phyloP scores from a whole-genome alignment of 371 early-diverging fungal genomes.

The Haplosporangium sp. region DNA sequence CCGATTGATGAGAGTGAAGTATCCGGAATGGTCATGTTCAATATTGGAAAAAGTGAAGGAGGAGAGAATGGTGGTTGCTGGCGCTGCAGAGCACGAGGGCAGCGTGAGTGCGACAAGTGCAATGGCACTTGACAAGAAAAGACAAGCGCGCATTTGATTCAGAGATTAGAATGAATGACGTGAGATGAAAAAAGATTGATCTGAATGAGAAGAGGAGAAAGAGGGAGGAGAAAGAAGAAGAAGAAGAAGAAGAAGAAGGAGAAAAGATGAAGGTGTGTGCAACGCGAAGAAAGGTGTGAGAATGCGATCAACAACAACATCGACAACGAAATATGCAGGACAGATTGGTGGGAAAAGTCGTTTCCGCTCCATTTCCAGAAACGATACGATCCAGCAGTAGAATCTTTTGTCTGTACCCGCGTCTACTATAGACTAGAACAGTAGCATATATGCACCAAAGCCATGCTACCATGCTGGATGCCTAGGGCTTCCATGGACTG shows the following conservation, averaged over 20 bases:
- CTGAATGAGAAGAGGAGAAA: background rate
- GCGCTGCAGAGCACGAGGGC: conserved; percentile 6
- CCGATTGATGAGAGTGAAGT: conserved; percentile 29
- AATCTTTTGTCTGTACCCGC: too few species aligned
- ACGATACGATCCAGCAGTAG: too few species aligned
- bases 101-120: conserved; percentile 21
- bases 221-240: background rate
- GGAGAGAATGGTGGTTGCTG: conserved; percentile 2
- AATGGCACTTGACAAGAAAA: conserved; percentile 40
- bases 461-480: too few species aligned
- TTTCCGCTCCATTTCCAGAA: too few species aligned
- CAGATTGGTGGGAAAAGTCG: too few species aligned
- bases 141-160: conserved; percentile 39
- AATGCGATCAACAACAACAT: background rate
- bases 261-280: background rate
- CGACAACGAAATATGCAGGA: too few species aligned
- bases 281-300: background rate
- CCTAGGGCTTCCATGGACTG: too few species aligned
- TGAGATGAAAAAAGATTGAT: background rate
- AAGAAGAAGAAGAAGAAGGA: background rate
- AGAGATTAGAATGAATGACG: background rate
- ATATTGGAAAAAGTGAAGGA: conserved; percentile 22
- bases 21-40: conserved; percentile 15
- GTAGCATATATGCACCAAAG: too few species aligned
- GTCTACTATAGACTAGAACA: too few species aligned